Evolutionary conservation across 306 rosid species (phyloP), one percentile per base, ranked within the genome.

Genomic region (Begonia loranthoides): DNA sequence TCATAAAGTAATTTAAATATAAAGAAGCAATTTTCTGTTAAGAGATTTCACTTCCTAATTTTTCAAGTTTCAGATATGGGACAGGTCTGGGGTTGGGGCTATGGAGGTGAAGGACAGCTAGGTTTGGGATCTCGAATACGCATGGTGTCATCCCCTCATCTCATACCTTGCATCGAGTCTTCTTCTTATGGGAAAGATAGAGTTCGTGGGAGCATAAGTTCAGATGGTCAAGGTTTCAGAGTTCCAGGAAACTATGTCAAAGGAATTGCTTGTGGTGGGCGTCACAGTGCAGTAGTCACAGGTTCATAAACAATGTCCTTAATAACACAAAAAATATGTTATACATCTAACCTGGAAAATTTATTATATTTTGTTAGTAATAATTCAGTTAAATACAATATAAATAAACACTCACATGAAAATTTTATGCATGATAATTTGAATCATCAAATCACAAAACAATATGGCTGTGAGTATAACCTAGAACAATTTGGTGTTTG

Each of bases 51-150:
- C 40, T 36, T 17, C 39, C 64, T 59, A 61, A 51, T 61, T 34
- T 60, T 49, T 66, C 67, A 47, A 68, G 57, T 63, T 70, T 73
- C 88, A 88, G 97, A 88, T 79, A 62, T 73, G 56, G 97, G 97
- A 57, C 93, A 88, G 67, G 95, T 88, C 70, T 88, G 97, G 97
- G 97, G 97, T 59, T 88, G 97, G 97, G 97, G 97, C 55, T 88
- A 88, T 70, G 97, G 97, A 71, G 97, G 97, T 39, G 97, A 88
- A 81, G 97, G 97, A 63, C 97, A 88, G 69, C 97, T 88, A 69
- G 97, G 97, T 62, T 66, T 88, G 72, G 93, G 97, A 64, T 81
- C 95, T 55, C 80, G 84, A 58, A 70, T 88, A 69, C 97, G 95
- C 14, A 84, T 84, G 89, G 95, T 88, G 58, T 77, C 97, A 54